Evolutionary conservation across 805 yeast genomes (phyloP), one percentile per base, ranked within the genome.

Genomic region (Brettanomyces sp.): DNA sequence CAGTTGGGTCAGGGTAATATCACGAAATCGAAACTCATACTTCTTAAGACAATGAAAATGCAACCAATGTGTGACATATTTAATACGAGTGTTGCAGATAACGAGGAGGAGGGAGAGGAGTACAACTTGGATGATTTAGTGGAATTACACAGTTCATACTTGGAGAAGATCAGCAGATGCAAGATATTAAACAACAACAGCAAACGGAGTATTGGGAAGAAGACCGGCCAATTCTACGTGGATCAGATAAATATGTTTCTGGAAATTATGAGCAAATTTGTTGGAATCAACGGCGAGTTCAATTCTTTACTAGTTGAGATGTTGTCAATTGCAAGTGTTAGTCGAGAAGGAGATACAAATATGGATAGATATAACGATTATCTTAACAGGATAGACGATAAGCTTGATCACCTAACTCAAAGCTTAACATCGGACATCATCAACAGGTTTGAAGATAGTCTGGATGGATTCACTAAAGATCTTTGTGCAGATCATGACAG

Each of bases 101-200:
- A 14, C 5, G 39, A 35, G 13, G 21, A 41, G 25, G 22, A 22
- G 9, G 14, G 30, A 6, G 23, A 23, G 12, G 36, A 42, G 4
- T 64, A 64, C 40, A 70, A 76, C 11, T 59, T 82, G 42, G 82
- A 80, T 51, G 80, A 78, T 39, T 54, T 82, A 11, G 64, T 67
- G 9, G 21, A 47, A 3, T 39, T 63, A 1, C 74, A 71, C 49
- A 42, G 56, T 4, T 45, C 53, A 2, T 70, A 66, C 47, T 56
- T 70, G n/a, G 41, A 36, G 2, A 58, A 66, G 1, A 67, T 72
- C 21, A 64, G 72, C 2, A 56, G 64, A 13, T 63, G 65, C 45
- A 64, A 64, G 43, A 48, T 73, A 8, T 57, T 70, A 36, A 64
- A 60, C 43, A 55, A 60, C 8, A 46, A 53, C 3, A 47, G 45